These are phyloP conservation scores for Streptanthus diversifolius DNA, from an alignment of 345 rosid species.

Conservation along the genomic window DNA sequence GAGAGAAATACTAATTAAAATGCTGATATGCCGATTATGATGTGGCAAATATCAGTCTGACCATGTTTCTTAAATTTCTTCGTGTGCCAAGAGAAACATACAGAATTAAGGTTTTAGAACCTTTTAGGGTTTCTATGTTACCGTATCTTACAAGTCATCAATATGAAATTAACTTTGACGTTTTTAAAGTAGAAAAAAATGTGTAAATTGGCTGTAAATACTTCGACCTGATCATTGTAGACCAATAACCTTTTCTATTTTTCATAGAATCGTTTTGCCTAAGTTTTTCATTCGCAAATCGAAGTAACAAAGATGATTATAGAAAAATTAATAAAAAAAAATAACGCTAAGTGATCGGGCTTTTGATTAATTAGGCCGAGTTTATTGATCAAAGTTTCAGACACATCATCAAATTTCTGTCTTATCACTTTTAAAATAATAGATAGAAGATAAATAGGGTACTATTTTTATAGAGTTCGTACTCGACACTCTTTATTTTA, in stretches of 20 bases:
- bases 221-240: no score
- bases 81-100: background rate
- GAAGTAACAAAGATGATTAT: no score
- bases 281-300: no score
- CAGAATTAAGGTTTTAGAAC: background rate
- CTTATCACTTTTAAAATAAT: background rate
- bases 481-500: no score
- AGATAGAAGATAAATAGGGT: background rate
- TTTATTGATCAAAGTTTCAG: background rate
- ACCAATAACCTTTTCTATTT: background rate
- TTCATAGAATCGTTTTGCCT: background rate
- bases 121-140: background rate
- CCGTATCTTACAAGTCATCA: background rate
- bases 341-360: background rate
- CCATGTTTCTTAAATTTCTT: no score
- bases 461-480: background rate
- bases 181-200: no score
- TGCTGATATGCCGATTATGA: no score
- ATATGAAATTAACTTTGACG: background rate
- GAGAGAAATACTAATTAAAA: no score
- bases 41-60: no score
- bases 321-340: background rate
- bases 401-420: background rate
- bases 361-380: background rate
- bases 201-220: no score